Evolutionary conservation across 176 grass and related monocot genomes (phyloP).

Genomic region (Bonia amplexicaulis): DNA sequence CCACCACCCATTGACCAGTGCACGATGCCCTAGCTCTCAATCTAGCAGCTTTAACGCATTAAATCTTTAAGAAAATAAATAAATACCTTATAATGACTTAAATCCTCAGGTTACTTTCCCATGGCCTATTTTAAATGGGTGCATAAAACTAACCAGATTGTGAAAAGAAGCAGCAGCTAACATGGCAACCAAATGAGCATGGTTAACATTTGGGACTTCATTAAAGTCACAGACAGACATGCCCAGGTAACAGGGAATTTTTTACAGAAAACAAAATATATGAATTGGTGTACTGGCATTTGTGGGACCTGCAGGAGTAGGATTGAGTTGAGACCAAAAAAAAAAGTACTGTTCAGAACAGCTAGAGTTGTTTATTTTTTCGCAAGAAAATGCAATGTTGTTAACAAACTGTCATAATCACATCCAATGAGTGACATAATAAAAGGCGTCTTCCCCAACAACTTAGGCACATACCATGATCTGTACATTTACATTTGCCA

Average conservation of each 20-base stretch:
- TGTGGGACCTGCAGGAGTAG: not conserved
- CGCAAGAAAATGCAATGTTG: not conserved
- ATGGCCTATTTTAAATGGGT: not conserved
- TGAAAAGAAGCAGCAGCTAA: not conserved
- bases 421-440: not conserved
- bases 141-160: not conserved
- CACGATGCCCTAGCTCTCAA: not conserved
- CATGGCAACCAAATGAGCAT: not conserved
- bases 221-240: not conserved
- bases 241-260: not conserved
- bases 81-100: not conserved
- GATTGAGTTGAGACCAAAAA: not conserved
- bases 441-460: not conserved
- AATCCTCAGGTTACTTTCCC: not conserved
- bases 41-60: not conserved
- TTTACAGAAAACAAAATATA: not conserved
- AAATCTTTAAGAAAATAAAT: not conserved
- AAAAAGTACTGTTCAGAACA: not conserved
- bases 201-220: not conserved
- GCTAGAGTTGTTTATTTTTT: not conserved
- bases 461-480: not conserved
- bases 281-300: not conserved
- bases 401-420: not conserved
- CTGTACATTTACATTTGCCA: not conserved
- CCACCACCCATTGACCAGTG: not conserved